A percentile compares a stretch with the other conserved stretches of the same genome.
Evolutionary conservation across 1,139 yeast genomes (phyloP).

Genomic region (Zygosaccharomyces pseudobailii): DNA sequence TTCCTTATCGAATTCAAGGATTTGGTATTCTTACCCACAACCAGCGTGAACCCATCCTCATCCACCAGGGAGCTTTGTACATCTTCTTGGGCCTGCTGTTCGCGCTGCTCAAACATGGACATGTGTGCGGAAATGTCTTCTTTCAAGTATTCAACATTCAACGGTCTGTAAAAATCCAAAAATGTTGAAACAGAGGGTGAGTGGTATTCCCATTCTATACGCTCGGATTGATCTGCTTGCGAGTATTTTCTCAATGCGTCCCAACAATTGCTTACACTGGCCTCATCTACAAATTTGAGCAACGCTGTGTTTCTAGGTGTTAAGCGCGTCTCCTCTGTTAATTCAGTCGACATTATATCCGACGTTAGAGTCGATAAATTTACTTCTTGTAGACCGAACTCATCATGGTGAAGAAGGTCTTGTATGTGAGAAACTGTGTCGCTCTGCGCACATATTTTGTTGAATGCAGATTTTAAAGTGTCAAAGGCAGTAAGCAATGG

Average conservation of each 20-base stretch:
- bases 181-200: slow-evolving; percentile 30
- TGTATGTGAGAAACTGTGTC: slow-evolving; percentile 34
- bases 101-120: slow-evolving; percentile 65
- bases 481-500: slow-evolving; percentile 58
- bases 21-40: slow-evolving; percentile 81
- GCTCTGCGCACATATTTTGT: slow-evolving; percentile 45
- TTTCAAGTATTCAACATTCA: slow-evolving; percentile 32
- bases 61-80: slow-evolving; percentile 64
- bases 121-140: slow-evolving; percentile 38
- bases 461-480: slow-evolving; percentile 54
- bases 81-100: slow-evolving; percentile 58
- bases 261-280: slow-evolving; percentile 65
- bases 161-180: slow-evolving; percentile 32
- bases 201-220: slow-evolving; percentile 32
- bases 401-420: slow-evolving; percentile 31
- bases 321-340: slow-evolving; percentile 33
- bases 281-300: slow-evolving; percentile 69
- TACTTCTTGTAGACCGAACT: slow-evolving; percentile 44
- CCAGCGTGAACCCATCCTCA: slow-evolving; percentile 90
- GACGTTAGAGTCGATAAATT: slow-evolving; percentile 58
- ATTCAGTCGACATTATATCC: slow-evolving; percentile 44
- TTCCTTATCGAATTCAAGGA: slow-evolving; percentile 41
- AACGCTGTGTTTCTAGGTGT: slow-evolving; percentile 73
- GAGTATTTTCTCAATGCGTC: slow-evolving; percentile 52
- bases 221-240: slow-evolving; percentile 20